Evolutionary conservation across 305 asterid species (phyloP), one percentile per base, ranked within the genome.

Genomic region (Fraxinus baroniana): DNA sequence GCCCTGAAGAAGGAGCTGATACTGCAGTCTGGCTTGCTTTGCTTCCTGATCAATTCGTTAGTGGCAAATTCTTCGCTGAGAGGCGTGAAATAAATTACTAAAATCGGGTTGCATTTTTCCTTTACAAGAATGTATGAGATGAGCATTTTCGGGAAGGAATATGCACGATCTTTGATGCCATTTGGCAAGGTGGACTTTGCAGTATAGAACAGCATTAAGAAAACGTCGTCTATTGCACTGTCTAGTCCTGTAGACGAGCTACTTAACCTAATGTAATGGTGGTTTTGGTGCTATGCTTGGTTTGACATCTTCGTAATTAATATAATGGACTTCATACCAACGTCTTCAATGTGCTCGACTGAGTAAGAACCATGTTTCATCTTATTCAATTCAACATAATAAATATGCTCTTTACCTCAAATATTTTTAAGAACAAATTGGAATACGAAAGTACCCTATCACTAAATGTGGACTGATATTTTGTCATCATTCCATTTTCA

Each of bases 21-120:
- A 95, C 98, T 76, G 97, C 97, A 9, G 93, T 95, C 15, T 95
- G 99, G 99, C 97, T 95, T 76, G 93, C 98, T 12, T 82, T 95
- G 83, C 89, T 89, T 68, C 94, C 93, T 0, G 93, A 91, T 24
- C 89, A 85, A 79, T 85, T 80, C 10, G 82, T 85, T 49, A 90
- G 88, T 49, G 98, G 98, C 41, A 93, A 88, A 73, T 95, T 95
- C 78, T 95, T 93, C 9, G 95, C 97, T 0, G 98, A 93, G 88
- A 92, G 98, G 72, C 96, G 95, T 39, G 98, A 95, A 86, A 92
- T 95, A 74, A 89, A 90, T 84, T 95, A 91, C 91, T 94, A 32
- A 84, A 74, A 68, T 22, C n/a, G 18, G 39, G 49, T 36, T 22
- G 87, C 35, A 35, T 33, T 66, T 55, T 74, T 66, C 41, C 49